Evolutionary conservation across 805 yeast genomes (phyloP).

Genomic region (Yarrowia alimentaria): DNA sequence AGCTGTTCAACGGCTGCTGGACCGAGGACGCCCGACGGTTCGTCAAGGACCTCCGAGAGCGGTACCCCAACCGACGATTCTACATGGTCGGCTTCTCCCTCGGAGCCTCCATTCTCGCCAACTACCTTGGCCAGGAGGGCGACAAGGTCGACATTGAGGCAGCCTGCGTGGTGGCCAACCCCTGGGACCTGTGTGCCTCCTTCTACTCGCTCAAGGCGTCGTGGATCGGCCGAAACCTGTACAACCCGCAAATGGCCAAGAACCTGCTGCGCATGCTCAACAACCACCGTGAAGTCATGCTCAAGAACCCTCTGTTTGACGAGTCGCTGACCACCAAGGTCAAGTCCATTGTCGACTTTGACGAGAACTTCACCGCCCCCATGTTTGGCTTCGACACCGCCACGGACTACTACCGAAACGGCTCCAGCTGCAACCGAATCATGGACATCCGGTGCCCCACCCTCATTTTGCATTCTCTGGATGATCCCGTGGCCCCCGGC

Average conservation of each 20-base stretch:
- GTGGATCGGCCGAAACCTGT: conserved; percentile 47
- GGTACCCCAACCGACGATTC: conserved; percentile 63
- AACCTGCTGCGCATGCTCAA: conserved; percentile 48
- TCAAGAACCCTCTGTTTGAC: conserved; percentile 36
- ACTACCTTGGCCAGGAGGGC: conserved; percentile 68
- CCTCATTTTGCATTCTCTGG: conserved; percentile 60
- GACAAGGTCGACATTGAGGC: conserved; percentile 46
- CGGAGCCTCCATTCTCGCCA: conserved; percentile 70
- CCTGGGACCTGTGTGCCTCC: conserved; percentile 69
- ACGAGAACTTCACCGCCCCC: conserved; percentile 60
- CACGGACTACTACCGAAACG: conserved; percentile 62
- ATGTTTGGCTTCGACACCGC: conserved; percentile 64
- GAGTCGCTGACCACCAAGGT: conserved; percentile 36
- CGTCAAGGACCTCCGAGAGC: conserved; percentile 49
- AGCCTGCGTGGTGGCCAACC: conserved; percentile 61
- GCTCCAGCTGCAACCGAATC: conserved; percentile 56
- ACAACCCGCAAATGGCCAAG: conserved; percentile 52
- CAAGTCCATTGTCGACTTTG: conserved; percentile 55
- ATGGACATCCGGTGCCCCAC: conserved; percentile 59
- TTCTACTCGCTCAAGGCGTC: conserved; percentile 45
- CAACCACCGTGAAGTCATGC: conserved; percentile 45
- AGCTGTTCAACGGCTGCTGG: conserved; percentile 67
- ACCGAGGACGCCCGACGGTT: conserved; percentile 64
- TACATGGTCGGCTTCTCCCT: conserved; percentile 76
- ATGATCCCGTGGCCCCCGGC: conserved; percentile 71